Conservation (phyloP, 2,329 filamentous ascomycete species). For the Fusarium denticulatum region DNA sequence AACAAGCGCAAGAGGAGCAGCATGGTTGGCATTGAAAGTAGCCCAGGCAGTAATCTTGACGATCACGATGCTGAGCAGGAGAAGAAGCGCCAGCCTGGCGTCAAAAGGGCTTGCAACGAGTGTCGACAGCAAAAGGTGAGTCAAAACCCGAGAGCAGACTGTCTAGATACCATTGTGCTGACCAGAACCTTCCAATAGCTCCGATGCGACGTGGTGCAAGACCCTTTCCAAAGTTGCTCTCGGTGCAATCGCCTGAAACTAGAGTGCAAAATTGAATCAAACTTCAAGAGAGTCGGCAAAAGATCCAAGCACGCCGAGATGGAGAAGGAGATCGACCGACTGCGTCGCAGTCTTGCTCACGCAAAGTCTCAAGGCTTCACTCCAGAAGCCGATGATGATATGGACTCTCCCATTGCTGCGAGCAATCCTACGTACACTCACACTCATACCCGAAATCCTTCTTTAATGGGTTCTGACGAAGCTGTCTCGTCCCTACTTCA, state of each 20-base stretch:
- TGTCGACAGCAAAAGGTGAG: slow-evolving; percentile 86
- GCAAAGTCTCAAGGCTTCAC: slow-evolving; percentile 69
- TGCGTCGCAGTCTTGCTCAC: slow-evolving; percentile 69
- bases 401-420: slow-evolving; percentile 66
- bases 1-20: slow-evolving; percentile 69
- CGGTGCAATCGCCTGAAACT: slow-evolving; percentile 83
- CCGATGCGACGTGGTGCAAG: slow-evolving; percentile 85
- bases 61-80: slow-evolving; percentile 68
- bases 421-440: slow-evolving; percentile 65
- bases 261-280: slow-evolving; percentile 86
- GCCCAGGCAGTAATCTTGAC: slow-evolving; percentile 63
- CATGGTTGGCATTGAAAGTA: slow-evolving; percentile 65
- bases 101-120: slow-evolving; percentile 85
- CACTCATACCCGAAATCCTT: slow-evolving; percentile 70
- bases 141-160: slow-evolving; percentile 34
- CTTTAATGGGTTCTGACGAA: slow-evolving; percentile 74
- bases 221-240: slow-evolving; percentile 80
- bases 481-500: slow-evolving; percentile 73
- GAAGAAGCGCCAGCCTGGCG: slow-evolving; percentile 72
- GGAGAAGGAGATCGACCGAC: slow-evolving; percentile 81
- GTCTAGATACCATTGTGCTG: background rate
- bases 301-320: slow-evolving; percentile 85
- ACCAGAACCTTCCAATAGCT: slow-evolving; percentile 59
- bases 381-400: slow-evolving; percentile 64
- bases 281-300: slow-evolving; percentile 87